These are phyloP conservation scores for Aspergillus sp. DNA, from an alignment of 2,329 filamentous ascomycete species.

Conservation along the genomic window DNA sequence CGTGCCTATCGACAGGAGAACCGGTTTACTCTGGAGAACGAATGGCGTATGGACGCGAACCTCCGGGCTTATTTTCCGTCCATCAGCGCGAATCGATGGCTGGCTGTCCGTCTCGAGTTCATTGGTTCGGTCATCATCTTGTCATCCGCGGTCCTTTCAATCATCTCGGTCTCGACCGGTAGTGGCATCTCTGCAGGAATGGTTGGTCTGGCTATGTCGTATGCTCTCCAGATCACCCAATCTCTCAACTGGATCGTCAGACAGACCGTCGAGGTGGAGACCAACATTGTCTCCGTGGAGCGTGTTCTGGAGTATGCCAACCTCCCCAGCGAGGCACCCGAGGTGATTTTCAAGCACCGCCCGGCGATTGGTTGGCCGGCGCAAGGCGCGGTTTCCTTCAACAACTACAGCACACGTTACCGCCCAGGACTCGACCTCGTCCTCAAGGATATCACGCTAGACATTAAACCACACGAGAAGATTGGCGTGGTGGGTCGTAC, in stretches of 20 bases:
- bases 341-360: slow-evolving; percentile 83
- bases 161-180: slow-evolving; percentile 73
- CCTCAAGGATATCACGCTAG: slow-evolving; percentile 85
- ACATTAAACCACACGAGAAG: slow-evolving; percentile 96
- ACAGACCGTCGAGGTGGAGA: slow-evolving; percentile 99
- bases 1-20: slow-evolving; percentile 88
- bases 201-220: slow-evolving; percentile 94
- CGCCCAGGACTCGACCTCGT: slow-evolving; percentile 86
- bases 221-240: slow-evolving; percentile 93
- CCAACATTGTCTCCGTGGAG: slow-evolving; percentile 99
- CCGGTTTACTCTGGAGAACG: slow-evolving; percentile 88
- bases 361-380: slow-evolving; percentile 90
- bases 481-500: slow-evolving; percentile 96
- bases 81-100: slow-evolving; percentile 90
- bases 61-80: slow-evolving; percentile 93
- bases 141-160: slow-evolving; percentile 75
- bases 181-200: slow-evolving; percentile 66
- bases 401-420: slow-evolving; percentile 92
- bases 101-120: slow-evolving; percentile 92
- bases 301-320: slow-evolving; percentile 92
- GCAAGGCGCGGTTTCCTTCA: slow-evolving; percentile 82
- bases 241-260: slow-evolving; percentile 99
- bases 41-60: slow-evolving; percentile 96
- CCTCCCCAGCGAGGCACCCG: slow-evolving; percentile 88
- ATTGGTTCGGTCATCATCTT: slow-evolving; percentile 94